These are phyloP conservation scores for Smallanthus sonchifolius DNA, from an alignment of 129 eudicot species.

Conservation along the genomic window DNA sequence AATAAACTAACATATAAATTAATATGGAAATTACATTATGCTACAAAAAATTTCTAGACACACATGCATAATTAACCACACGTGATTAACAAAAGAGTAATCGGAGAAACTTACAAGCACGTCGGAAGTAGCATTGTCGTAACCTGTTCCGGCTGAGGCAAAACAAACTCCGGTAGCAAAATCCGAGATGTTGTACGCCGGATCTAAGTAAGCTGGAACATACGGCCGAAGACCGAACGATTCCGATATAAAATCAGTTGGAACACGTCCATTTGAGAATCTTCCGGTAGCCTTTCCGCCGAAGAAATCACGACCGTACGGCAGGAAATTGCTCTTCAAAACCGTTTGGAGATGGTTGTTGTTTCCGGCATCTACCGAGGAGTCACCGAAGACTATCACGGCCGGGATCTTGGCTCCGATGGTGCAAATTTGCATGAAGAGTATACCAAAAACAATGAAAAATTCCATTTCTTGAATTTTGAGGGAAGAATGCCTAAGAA, in stretches of 20 bases:
- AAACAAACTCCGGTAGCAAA: slow-evolving; percentile 67
- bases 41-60: too few species aligned
- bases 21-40: too few species aligned
- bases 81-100: not conserved
- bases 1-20: too few species aligned
- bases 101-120: slow-evolving; percentile 56
- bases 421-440: slow-evolving; percentile 21
- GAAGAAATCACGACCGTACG: slow-evolving; percentile 73
- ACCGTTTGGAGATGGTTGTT: slow-evolving; percentile 62
- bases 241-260: slow-evolving; percentile 74
- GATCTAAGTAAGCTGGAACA: slow-evolving; percentile 85
- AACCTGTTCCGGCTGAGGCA: slow-evolving; percentile 92
- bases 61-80: too few species aligned
- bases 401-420: slow-evolving; percentile 55
- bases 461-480: not conserved
- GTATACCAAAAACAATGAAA: slow-evolving; percentile 8
- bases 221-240: slow-evolving; percentile 54
- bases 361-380: slow-evolving; percentile 83
- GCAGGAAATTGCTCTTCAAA: slow-evolving; percentile 65
- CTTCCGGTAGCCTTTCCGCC: slow-evolving; percentile 76
- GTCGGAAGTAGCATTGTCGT: slow-evolving; percentile 68
- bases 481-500: slow-evolving; percentile 14
- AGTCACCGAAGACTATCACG: slow-evolving; percentile 76
- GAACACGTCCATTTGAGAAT: slow-evolving; percentile 73
- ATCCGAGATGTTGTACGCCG: slow-evolving; percentile 52